Evolutionary conservation across 192 early-diverging fungal genomes (phyloP).

Genomic region (Rhizoclosmatium sp.): DNA sequence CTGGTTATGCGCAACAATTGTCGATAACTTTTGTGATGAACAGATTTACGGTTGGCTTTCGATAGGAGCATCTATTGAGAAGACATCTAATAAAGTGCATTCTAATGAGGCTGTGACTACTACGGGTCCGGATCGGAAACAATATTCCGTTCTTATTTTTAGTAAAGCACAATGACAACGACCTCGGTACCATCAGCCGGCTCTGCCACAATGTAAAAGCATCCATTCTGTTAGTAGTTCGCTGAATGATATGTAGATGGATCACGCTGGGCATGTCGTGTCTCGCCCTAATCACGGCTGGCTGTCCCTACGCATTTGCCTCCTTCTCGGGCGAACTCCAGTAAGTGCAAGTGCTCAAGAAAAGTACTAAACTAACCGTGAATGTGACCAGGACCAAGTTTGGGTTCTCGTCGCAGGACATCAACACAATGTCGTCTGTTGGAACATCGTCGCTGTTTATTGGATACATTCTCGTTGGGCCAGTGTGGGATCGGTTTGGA

Average conservation of each 20-base stretch:
- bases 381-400: slow-evolving; percentile 4
- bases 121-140: no score
- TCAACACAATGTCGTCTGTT: slow-evolving; percentile 38
- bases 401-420: slow-evolving; percentile 16
- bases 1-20: no score
- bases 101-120: no score
- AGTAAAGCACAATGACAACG: neutral
- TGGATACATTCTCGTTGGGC: slow-evolving; percentile 39
- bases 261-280: slow-evolving; percentile 15
- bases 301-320: slow-evolving; percentile 34
- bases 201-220: neutral
- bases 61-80: no score
- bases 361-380: neutral
- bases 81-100: no score
- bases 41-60: no score
- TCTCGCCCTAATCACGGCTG: slow-evolving; percentile 17
- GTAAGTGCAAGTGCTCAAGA: neutral
- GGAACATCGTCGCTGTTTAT: slow-evolving; percentile 35
- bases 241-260: neutral
- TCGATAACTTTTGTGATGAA: no score
- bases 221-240: neutral
- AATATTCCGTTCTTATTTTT: no score
- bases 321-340: slow-evolving; percentile 30
- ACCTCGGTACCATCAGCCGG: neutral
- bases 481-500: slow-evolving; percentile 43